Conservation (phyloP, 768 basidiomycete species). For the Termitomyces sp. region DNA sequence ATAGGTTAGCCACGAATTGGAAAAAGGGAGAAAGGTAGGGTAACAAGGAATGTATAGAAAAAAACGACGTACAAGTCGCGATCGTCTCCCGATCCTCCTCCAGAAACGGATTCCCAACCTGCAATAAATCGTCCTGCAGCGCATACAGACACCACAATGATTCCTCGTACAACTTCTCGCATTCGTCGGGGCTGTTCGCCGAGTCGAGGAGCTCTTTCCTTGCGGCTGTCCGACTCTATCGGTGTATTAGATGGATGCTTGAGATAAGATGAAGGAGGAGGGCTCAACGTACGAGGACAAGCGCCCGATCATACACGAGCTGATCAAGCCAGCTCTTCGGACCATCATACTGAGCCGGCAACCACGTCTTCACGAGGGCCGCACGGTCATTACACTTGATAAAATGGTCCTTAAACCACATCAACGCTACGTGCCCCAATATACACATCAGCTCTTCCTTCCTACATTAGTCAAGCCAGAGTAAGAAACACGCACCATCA, state of each 20-base stretch:
- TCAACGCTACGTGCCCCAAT: slow-evolving; percentile 47
- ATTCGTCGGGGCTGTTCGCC: slow-evolving; percentile 71
- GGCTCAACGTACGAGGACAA: slow-evolving; percentile 70
- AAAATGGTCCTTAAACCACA: slow-evolving; percentile 93
- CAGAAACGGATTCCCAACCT: slow-evolving; percentile 79
- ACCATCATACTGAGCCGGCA: slow-evolving; percentile 78
- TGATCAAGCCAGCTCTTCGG: slow-evolving; percentile 85
- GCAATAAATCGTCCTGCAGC: slow-evolving; percentile 82
- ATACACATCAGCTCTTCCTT: not conserved
- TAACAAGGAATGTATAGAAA: not conserved
- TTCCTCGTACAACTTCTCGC: slow-evolving; percentile 93
- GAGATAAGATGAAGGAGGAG: not conserved
- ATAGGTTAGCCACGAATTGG: too few species aligned
- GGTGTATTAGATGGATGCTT: not conserved
- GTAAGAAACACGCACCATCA: slow-evolving; percentile 46
- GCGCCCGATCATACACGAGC: slow-evolving; percentile 88
- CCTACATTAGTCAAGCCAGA: not conserved
- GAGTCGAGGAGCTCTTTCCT: slow-evolving; percentile 85
- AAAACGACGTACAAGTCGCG: slow-evolving; percentile 57
- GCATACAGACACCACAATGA: slow-evolving; percentile 93
- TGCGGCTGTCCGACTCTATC: slow-evolving; percentile 88
- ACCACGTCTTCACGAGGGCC: slow-evolving; percentile 82
- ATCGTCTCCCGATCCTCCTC: slow-evolving; percentile 81
- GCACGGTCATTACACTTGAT: slow-evolving; percentile 93
- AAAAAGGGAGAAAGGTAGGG: too few species aligned